Evolutionary conservation across 2,329 filamentous ascomycete genomes (phyloP).

Genomic region (Ploettnerulaceae sp.): DNA sequence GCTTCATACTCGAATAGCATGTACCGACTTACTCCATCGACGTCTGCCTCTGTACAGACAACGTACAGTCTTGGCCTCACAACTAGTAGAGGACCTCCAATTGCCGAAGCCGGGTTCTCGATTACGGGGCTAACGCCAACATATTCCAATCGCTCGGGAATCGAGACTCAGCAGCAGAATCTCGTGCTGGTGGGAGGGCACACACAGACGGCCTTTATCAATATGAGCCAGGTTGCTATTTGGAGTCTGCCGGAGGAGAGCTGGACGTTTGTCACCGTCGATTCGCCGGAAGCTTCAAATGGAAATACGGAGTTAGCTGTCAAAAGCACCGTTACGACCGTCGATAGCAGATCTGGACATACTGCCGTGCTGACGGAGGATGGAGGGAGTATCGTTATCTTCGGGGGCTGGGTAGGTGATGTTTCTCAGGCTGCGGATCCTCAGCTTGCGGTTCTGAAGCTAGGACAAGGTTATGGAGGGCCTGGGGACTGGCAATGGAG

Average conservation of each 20-base stretch:
- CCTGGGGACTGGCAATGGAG: conserved; percentile 69
- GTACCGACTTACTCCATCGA: conserved; percentile 54
- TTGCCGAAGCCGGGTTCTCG: conserved; percentile 82
- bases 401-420: conserved; percentile 92
- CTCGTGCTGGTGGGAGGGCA: conserved; percentile 84
- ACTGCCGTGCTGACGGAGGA: conserved; percentile 77
- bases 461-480: conserved; percentile 70
- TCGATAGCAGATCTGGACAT: conserved; percentile 81
- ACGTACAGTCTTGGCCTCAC: conserved; percentile 43
- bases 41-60: conserved; percentile 28
- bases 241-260: conserved; percentile 82
- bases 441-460: conserved; percentile 70
- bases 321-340: conserved; percentile 34
- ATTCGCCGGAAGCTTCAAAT: conserved; percentile 35
- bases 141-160: conserved; percentile 61
- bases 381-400: conserved; percentile 69
- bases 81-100: conserved; percentile 51
- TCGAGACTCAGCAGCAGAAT: conserved; percentile 66
- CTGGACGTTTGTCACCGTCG: conserved; percentile 77
- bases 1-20: conserved; percentile 79
- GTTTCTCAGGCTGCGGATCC: conserved; percentile 70
- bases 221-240: conserved; percentile 86
- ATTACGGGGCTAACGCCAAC: conserved; percentile 70
- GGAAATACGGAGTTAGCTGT: conserved; percentile 53
- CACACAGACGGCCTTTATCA: conserved; percentile 77